phyloP scores from a whole-genome alignment of 2,329 filamentous ascomycete genomes.

The Ceratocystis smalleyi region DNA sequence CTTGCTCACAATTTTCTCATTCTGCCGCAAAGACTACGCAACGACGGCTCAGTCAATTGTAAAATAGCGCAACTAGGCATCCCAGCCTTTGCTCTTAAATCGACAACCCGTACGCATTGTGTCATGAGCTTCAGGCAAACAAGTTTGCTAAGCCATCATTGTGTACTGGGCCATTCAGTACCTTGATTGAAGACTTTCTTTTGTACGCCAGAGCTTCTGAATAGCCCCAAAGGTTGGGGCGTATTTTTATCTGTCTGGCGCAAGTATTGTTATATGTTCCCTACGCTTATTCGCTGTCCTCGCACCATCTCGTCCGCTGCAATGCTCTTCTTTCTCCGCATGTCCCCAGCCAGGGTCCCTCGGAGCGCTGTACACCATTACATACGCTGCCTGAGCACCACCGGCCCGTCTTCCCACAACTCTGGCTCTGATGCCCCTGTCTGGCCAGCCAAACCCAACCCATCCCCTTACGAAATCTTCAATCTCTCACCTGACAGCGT shows the following conservation, averaged over 20 bases:
- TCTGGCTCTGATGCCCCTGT: neutral
- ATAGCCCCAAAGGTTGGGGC: neutral
- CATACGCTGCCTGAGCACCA: neutral
- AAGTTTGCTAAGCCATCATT: slow-evolving; percentile 5
- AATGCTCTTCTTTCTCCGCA: neutral
- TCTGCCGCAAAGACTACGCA: neutral
- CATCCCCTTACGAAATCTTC: slow-evolving; percentile 87
- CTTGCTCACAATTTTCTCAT: slow-evolving; percentile 8
- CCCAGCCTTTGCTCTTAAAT: neutral
- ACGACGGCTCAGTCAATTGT: neutral
- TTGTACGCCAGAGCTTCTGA: neutral
- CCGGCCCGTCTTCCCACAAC: neutral
- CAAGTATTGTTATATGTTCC: no score
- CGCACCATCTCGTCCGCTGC: neutral
- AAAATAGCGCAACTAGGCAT: neutral
- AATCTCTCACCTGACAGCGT: slow-evolving; percentile 35
- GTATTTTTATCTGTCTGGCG: neutral
- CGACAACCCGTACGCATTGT: neutral
- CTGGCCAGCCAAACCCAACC: slow-evolving; percentile 37
- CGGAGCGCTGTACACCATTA: neutral
- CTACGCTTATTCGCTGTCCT: neutral
- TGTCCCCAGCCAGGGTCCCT: neutral
- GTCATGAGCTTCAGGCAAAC: neutral
- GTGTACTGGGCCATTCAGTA: slow-evolving; percentile 11
- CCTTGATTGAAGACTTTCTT: slow-evolving; percentile 4